phyloP scores from a whole-genome alignment of 768 basidiomycete genomes.

The Lyophyllum semitale region DNA sequence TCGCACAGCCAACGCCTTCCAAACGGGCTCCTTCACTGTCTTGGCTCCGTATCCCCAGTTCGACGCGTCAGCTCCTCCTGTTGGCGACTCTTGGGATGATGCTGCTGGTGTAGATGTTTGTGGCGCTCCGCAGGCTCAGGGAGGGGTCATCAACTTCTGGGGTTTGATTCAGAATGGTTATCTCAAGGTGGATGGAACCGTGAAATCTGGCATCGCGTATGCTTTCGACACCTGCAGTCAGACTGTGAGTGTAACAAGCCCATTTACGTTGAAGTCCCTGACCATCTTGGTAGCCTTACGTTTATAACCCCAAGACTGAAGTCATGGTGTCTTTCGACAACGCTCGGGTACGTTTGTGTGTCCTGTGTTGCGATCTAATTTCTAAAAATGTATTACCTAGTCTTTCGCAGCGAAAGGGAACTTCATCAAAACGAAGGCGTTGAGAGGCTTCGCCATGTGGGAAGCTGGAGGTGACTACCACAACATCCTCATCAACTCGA shows the following conservation, averaged over 20 bases:
- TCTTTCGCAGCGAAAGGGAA: conserved; percentile 54
- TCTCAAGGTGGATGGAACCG: conserved; percentile 48
- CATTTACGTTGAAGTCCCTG: neutral
- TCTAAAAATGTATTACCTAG: conserved; percentile 18
- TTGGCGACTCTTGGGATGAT: conserved; percentile 68
- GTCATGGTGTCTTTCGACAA: conserved; percentile 55
- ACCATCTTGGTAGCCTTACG: conserved; percentile 37
- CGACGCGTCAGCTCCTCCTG: conserved; percentile 46
- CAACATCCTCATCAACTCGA: conserved; percentile 45
- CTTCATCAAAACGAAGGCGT: conserved; percentile 51
- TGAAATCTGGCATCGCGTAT: conserved; percentile 51
- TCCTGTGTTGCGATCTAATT: neutral
- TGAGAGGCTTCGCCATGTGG: conserved; percentile 74
- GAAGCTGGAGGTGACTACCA: conserved; percentile 68
- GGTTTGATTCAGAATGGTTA: conserved; percentile 60
- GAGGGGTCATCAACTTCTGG: conserved; percentile 67
- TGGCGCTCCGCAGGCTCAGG: conserved; percentile 48
- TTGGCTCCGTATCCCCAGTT: conserved; percentile 58
- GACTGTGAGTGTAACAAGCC: conserved; percentile 50
- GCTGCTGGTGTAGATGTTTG: conserved; percentile 54
- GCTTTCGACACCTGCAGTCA: conserved; percentile 68
- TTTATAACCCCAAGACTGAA: conserved; percentile 40
- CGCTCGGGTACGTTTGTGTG: conserved; percentile 29
- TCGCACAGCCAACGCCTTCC: conserved; percentile 42
- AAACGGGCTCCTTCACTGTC: conserved; percentile 31